Conservation (phyloP, 2,329 filamentous ascomycete species). For the Thielaviopsis populi region DNA sequence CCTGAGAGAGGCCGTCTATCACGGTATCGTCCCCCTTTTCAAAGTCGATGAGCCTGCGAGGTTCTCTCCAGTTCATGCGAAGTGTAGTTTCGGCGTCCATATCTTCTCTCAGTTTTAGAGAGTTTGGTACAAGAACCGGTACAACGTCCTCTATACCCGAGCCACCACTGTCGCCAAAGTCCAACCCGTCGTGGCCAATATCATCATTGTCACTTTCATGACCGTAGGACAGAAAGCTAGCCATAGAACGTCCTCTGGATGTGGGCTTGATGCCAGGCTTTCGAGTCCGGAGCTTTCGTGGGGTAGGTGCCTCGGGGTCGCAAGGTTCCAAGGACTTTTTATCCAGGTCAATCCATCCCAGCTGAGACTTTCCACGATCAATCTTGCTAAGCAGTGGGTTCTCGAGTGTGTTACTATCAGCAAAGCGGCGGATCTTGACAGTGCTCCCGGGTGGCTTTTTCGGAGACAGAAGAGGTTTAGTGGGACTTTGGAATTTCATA, state of each 20-base stretch:
- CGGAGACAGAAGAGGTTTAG: conserved; percentile 22
- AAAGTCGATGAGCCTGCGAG: not conserved
- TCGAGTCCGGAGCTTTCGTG: conserved; percentile 4
- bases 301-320: not conserved
- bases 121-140: conserved; percentile 13
- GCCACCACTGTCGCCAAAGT: conserved; percentile 1
- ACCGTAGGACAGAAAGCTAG: not conserved
- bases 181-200: not conserved
- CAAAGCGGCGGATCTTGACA: conserved; percentile 14
- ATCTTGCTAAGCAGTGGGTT: conserved; percentile 14
- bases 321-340: not conserved
- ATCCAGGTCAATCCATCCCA: conserved; percentile 17
- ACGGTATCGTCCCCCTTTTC: not conserved
- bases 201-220: not conserved
- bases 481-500: conserved; percentile 13
- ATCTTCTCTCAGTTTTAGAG: conserved; percentile 11
- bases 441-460: conserved; percentile 21
- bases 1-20: not conserved
- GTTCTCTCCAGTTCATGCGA: conserved; percentile 15
- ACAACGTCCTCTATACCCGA: conserved; percentile 9
- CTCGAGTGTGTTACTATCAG: conserved; percentile 15
- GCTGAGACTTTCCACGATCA: conserved; percentile 1
- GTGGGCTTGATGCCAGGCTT: not conserved
- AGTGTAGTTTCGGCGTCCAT: conserved; percentile 13
- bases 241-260: not conserved